Base-by-base conservation (phyloP, 2,329 filamentous ascomycete species). In the Exophiala sideris region DNA sequence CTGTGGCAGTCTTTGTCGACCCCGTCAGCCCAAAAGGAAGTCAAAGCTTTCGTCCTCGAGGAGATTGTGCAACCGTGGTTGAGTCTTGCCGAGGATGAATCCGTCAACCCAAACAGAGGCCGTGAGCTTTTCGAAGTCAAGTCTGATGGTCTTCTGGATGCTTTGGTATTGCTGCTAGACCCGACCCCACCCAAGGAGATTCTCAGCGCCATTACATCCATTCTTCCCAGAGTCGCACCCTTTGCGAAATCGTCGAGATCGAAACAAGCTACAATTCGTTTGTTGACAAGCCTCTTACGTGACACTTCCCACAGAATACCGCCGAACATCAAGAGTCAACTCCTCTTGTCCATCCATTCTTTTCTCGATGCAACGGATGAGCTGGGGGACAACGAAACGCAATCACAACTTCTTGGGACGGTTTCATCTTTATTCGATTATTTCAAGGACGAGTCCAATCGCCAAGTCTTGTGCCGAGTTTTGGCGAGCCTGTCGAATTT, bases 361-460 rank as follows among this genome's bases (percentile, higher is more conserved):
- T 54, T 59, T 52, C 46, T 60, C 11, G 18, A 48, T 6, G 34
- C 44, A 3, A 24, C 36, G 20, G 52, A 47, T n/a, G 21, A 42
- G n/a, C 41, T 48, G 24, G n/a, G 48, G 10, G 78, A 87, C 45
- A 65, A 71, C 5, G 76, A 79, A 20, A 72, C 92, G 12, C 82
- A 82, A 45, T 73, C 79, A 41, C 78, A 81, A 34, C 82, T 95
- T 0, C 95, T 88, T 67, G 77, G 83, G 42, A 89, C 89, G 0
- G 73, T 94, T 8, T 86, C 88, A 3, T 85, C 88, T 0, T 79
- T 97, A 33, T 97, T 96, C 67, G 88, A 89, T 50, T 96, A 91
- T 68, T 92, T 97, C 75, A 89, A 85, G 63, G 91, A 97, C 68
- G 81, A 85, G 40, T 75, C 82, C 40, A 95, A 90, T 66, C 82